Evolutionary conservation across 139 green algal genomes (phyloP), one percentile per base, ranked within the genome.

Genomic region (Micractinium sp.): DNA sequence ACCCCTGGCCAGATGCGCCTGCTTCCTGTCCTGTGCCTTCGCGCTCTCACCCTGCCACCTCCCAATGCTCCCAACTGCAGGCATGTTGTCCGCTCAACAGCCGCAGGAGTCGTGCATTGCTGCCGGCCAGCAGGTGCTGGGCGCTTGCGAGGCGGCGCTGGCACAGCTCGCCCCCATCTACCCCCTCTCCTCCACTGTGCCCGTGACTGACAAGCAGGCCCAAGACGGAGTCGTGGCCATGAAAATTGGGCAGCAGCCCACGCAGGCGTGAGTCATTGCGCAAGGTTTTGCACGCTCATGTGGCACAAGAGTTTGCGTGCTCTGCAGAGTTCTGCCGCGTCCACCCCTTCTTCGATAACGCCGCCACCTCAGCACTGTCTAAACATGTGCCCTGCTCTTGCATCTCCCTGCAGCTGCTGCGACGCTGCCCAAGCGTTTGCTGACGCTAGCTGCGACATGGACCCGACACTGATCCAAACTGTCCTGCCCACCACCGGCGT

Each of bases 221-320:
- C 38, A 63, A 27, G 41, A 61, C 9, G 39, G 25, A 4, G 41
- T 36, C 14, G 78, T 61, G 78, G 78, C 78, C 16, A 41, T 83
- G 25, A 83, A 83, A 39, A 61, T 61, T 36, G 41, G 25, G 39
- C 78, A 83, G 78, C 78, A 66, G 78, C 78, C 78, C 12, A 56
- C 78, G 19, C 23, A 83, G 27, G 2, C 27, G 78, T 83, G 78
- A 66, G 78, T 83, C 35, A 15, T 16, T 9, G 9, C 47, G 9
- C 47, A 56, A 56, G 47, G 47, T 5, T 56, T 73, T 73, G 63
- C 22, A 73, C 7, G 14, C 63, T 56, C 9, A 9, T 56, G 47
- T 56, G n/a, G n/a, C n/a, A n/a, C n/a, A n/a, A n/a, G n/a, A n/a
- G n/a, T n/a, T n/a, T n/a, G n/a, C n/a, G n/a, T n/a, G n/a, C n/a